Percentiles rank a stretch among this genome's conserved stretches.
Evolutionary conservation across 2,329 filamentous ascomycete species (phyloP).

Genomic region (Fusarium euwallaceae): DNA sequence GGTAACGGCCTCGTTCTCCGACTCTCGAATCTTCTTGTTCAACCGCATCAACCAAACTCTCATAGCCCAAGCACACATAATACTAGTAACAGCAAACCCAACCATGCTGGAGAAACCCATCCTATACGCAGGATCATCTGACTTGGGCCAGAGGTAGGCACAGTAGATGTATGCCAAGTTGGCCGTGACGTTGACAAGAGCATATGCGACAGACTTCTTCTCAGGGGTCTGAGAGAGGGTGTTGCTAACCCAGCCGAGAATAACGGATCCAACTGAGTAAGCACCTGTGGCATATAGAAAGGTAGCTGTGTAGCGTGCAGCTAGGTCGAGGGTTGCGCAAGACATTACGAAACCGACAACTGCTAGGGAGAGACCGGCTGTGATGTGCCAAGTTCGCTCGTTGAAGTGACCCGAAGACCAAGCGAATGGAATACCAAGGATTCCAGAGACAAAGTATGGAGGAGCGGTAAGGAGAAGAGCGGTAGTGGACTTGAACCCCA

Average conservation of each 20-base stretch:
- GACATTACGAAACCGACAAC: conserved; percentile 54
- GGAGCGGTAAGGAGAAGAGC: conserved; percentile 38
- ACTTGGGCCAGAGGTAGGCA: conserved; percentile 17
- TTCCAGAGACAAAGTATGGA: conserved; percentile 41
- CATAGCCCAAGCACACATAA: conserved; percentile 40
- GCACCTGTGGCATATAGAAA: conserved; percentile 51
- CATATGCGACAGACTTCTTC: conserved; percentile 56
- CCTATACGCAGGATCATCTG: conserved; percentile 11
- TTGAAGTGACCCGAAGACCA: conserved; percentile 55
- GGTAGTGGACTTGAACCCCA: conserved; percentile 37
- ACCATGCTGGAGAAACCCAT: conserved; percentile 30
- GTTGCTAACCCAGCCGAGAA: conserved; percentile 55
- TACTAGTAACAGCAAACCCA: conserved; percentile 24
- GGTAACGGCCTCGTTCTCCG: conserved; percentile 15
- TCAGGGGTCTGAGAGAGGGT: conserved; percentile 57
- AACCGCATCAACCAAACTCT: conserved; percentile 34
- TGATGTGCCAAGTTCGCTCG: conserved; percentile 47
- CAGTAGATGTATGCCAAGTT: conserved; percentile 20
- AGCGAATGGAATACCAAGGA: conserved; percentile 13
- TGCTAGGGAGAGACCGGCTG: conserved; percentile 53
- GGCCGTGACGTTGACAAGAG: conserved; percentile 51
- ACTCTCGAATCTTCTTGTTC: conserved; percentile 30
- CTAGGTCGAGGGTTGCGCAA: conserved; percentile 44
- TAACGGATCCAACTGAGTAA: conserved; percentile 54
- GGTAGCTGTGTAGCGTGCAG: conserved; percentile 45